Percentiles rank a stretch among this genome's conserved stretches.
These are phyloP conservation scores for Ceratobasidium sp. DNA, from an alignment of 1,284 basidiomycete species.

Conservation along the genomic window DNA sequence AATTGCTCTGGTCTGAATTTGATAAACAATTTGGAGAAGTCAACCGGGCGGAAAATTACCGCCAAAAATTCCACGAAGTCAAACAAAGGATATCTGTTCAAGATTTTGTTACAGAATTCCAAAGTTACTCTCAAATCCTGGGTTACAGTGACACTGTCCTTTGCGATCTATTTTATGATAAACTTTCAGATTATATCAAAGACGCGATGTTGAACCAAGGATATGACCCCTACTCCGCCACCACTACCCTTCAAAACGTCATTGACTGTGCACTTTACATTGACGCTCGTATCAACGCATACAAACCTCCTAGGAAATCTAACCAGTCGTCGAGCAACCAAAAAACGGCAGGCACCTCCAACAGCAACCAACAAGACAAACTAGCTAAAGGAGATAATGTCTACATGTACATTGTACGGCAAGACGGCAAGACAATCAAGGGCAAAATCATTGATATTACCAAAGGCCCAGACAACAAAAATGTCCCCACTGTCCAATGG, in stretches of 20 bases:
- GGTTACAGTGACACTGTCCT: neutral
- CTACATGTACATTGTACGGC: neutral
- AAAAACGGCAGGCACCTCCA: neutral
- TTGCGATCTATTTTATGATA: slow-evolving; percentile 6
- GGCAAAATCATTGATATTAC: neutral
- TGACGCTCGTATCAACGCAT: neutral
- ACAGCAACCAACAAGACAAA: neutral
- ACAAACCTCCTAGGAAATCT: neutral
- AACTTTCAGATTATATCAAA: neutral
- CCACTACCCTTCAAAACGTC: neutral
- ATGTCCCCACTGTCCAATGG: neutral
- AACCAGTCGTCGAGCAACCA: neutral
- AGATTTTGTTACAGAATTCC: neutral
- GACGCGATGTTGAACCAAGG: neutral
- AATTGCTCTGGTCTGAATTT: slow-evolving; percentile 9
- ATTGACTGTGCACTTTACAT: neutral
- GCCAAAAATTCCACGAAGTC: neutral
- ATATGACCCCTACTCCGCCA: neutral
- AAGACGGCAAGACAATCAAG: neutral
- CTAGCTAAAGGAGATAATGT: too few species aligned
- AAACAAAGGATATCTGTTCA: slow-evolving; percentile 21
- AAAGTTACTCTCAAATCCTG: neutral
- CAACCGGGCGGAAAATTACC: neutral
- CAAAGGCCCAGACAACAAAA: neutral
- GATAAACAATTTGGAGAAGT: neutral